Evolutionary conservation across 805 yeast genomes (phyloP).

Genomic region (Zygosaccharomyces bisporus): DNA sequence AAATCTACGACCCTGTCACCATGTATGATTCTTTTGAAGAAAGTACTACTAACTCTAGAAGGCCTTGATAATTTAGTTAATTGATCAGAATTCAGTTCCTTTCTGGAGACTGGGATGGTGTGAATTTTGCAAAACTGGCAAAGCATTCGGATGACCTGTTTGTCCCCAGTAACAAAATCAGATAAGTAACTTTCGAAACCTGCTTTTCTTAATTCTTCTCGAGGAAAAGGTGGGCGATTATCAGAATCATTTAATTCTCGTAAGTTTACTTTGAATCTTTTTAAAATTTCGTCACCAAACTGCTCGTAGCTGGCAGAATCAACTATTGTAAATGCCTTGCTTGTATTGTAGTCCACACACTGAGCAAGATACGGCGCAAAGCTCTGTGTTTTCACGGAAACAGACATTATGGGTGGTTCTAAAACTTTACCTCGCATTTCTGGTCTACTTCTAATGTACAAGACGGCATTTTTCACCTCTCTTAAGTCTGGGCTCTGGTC

Average conservation of each 20-base stretch:
- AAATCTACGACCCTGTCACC: constrained; percentile 53
- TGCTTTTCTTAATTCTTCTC: constrained; percentile 38
- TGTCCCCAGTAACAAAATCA: constrained; percentile 73
- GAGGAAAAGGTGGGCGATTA: constrained; percentile 27
- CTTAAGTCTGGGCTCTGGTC: constrained; percentile 35
- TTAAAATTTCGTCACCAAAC: constrained; percentile 43
- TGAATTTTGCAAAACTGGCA: constrained; percentile 51
- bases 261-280: constrained; percentile 50
- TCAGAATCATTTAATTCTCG: constrained; percentile 41
- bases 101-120: constrained; percentile 58
- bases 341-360: constrained; percentile 49
- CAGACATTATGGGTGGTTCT: constrained; percentile 72
- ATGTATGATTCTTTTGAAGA: constrained; percentile 56
- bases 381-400: constrained; percentile 48
- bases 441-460: constrained; percentile 35
- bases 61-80: constrained; percentile 38
- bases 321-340: constrained; percentile 61
- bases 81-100: constrained; percentile 42
- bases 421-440: constrained; percentile 44
- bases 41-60: constrained; percentile 39
- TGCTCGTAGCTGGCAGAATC: constrained; percentile 47
- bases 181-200: constrained; percentile 81
- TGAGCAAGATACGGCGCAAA: constrained; percentile 57
- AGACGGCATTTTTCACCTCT: constrained; percentile 35
- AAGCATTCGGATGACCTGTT: constrained; percentile 65